phyloP scores from a whole-genome alignment of 2,329 filamentous ascomycete genomes.

The Fonsecaea monophora region DNA sequence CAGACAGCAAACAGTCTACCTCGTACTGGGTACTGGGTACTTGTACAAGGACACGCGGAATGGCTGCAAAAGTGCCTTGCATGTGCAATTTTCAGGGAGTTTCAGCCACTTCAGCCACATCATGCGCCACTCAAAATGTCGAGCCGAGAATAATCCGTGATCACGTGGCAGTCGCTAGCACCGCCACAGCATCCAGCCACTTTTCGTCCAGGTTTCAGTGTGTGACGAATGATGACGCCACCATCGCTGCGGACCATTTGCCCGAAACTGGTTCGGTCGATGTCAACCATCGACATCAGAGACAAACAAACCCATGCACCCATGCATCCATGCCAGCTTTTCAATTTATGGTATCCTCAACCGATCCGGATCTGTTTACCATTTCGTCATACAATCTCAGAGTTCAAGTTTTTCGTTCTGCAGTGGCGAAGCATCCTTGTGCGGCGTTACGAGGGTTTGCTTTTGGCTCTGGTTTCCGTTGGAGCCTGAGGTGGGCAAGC shows the following conservation, averaged over 20 bases:
- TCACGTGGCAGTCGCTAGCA: no score
- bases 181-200: no score
- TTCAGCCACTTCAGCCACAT: background rate
- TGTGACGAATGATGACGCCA: constrained; percentile 3
- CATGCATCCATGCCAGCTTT: background rate
- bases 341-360: background rate
- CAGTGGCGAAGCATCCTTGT: background rate
- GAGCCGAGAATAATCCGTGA: no score
- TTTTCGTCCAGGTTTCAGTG: no score
- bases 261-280: background rate
- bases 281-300: background rate
- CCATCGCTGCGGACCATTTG: no score
- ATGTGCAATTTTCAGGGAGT: no score
- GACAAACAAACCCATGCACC: background rate
- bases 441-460: background rate
- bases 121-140: no score
- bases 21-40: no score
- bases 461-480: background rate
- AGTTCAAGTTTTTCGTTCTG: background rate
- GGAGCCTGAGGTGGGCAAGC: no score
- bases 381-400: background rate
- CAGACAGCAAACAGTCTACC: no score
- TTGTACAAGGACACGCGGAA: background rate
- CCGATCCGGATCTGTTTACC: background rate
- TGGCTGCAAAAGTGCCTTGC: background rate